phyloP scores from a whole-genome alignment of 2,329 filamentous ascomycete genomes.

The Aphanoascus verrucosus region DNA sequence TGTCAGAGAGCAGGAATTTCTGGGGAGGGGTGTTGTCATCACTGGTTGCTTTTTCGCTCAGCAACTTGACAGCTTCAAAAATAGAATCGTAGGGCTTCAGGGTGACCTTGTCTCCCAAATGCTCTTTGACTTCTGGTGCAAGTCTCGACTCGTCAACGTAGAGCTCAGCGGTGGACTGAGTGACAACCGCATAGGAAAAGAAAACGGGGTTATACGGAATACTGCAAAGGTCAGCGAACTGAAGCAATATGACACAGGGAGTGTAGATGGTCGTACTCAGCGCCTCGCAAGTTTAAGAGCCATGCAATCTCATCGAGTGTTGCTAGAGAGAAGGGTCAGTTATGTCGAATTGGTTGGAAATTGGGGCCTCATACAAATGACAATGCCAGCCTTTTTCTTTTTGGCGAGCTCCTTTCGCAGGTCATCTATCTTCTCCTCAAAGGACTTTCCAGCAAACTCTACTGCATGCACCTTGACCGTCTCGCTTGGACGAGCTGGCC shows the following conservation, averaged over 20 bases:
- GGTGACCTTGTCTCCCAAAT: conserved; percentile 59
- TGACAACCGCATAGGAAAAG: conserved; percentile 89
- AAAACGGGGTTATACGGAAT: conserved; percentile 98
- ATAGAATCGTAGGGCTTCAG: conserved; percentile 75
- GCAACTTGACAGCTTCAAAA: conserved; percentile 61
- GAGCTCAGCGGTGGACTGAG: conserved; percentile 61
- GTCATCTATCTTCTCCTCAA: conserved; percentile 70
- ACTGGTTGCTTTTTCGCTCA: conserved; percentile 42
- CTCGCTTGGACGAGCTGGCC: conserved; percentile 65
- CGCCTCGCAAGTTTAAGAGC: conserved; percentile 95
- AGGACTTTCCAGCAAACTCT: conserved; percentile 70
- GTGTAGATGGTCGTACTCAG: conserved; percentile 46
- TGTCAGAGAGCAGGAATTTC: conserved; percentile 79
- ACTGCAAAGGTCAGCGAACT: conserved; percentile 27
- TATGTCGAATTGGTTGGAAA: neutral
- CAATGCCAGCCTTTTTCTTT: conserved; percentile 75
- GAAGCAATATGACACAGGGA: neutral
- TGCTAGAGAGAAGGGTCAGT: conserved; percentile 30
- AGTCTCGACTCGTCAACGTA: conserved; percentile 79
- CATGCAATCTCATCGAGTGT: conserved; percentile 96
- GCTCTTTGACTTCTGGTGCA: conserved; percentile 53
- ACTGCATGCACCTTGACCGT: conserved; percentile 60
- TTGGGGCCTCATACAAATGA: conserved; percentile 51
- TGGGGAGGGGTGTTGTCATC: conserved; percentile 29
- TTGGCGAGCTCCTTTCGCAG: conserved; percentile 85